Base-by-base conservation (phyloP, 2,329 filamentous ascomycete genomes). In the Ophiocordyceps camponoti-rufipedis region DNA sequence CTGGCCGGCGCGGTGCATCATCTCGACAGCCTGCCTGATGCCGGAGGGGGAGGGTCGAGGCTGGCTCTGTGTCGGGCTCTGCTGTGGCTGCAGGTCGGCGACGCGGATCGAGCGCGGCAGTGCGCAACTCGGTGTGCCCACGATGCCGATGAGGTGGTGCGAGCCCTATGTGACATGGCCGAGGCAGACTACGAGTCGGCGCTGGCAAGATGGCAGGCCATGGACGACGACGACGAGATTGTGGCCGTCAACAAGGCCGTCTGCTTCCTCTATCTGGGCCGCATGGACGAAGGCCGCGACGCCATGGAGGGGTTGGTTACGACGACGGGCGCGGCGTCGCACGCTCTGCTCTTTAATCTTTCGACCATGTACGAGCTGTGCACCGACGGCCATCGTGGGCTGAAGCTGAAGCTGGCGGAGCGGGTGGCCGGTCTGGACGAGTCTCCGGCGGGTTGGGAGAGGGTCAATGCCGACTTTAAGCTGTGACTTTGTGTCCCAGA, bases 301-400 rank as follows among this genome's bases (percentile, higher is more conserved):
- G 62, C 84, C 1, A 66, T 95, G 3, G 81, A 89, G 54, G 62
- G 65, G 0, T 63, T 93, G 11, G 68, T 87, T 0, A 69, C 75
- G 3, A 59, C 67, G 3, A 59, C 67, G 1, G 75, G 78, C 1
- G 67, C 75, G 39, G 74, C 77, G 0, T 95, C 89, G 47, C 80
- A 84, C 50, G 84, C 84, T 1, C 64, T 94, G 2, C 74, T 93
- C 0, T 94, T 95, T 63, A 96, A 96, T 58, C 63, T 98, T 12
- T 78, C 80, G 11, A 96, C 89, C 0, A 76, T 94, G 54, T 96
- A 94, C 58, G 91, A 96, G 62, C 71, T 96, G 8, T 91, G 84
- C 58, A 88, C 84, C 0, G 88, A 96, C 54, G 73, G 75, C 49
- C 75, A 85, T 40, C 69, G 75, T 43, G 71, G 71, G 12, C 62